Evolutionary conservation across 805 yeast genomes (phyloP).

Genomic region (Suhomyces xylopsoci): DNA sequence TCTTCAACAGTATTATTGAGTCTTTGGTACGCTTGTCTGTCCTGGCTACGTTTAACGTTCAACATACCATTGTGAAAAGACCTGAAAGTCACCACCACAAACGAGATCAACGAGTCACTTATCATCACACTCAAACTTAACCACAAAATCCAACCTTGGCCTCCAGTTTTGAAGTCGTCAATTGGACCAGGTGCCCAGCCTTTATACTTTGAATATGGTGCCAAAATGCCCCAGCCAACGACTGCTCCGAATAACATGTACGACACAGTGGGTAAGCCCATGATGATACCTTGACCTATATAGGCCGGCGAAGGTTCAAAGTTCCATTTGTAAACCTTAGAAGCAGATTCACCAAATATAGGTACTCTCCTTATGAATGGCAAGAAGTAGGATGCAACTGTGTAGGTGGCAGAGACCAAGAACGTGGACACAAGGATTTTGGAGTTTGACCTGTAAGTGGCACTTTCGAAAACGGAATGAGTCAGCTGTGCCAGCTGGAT

Average conservation of each 20-base stretch:
- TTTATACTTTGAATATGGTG: slow-evolving; percentile 65
- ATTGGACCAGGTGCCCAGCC: slow-evolving; percentile 91
- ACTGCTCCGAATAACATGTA: slow-evolving; percentile 89
- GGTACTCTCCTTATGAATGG: slow-evolving; percentile 72
- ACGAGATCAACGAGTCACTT: slow-evolving; percentile 81
- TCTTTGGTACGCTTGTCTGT: neutral
- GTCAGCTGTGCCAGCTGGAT: neutral
- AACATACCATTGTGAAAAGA: slow-evolving; percentile 27
- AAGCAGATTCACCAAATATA: slow-evolving; percentile 64
- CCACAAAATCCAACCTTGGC: slow-evolving; percentile 98
- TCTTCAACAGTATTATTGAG: neutral
- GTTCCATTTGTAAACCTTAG: slow-evolving; percentile 71
- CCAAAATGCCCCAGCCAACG: slow-evolving; percentile 90
- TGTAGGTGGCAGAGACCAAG: slow-evolving; percentile 64
- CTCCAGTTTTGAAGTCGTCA: slow-evolving; percentile 91
- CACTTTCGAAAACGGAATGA: neutral
- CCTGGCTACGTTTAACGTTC: neutral
- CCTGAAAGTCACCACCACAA: slow-evolving; percentile 55
- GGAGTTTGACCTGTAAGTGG: slow-evolving; percentile 53
- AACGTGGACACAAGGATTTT: slow-evolving; percentile 61
- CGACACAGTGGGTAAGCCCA: slow-evolving; percentile 90
- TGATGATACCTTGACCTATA: slow-evolving; percentile 94
- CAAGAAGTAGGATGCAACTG: slow-evolving; percentile 66
- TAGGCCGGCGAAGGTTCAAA: slow-evolving; percentile 97
- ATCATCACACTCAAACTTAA: slow-evolving; percentile 90